Conservation (phyloP, 2,329 filamentous ascomycete species). For the Colletotrichum simmondsii region DNA sequence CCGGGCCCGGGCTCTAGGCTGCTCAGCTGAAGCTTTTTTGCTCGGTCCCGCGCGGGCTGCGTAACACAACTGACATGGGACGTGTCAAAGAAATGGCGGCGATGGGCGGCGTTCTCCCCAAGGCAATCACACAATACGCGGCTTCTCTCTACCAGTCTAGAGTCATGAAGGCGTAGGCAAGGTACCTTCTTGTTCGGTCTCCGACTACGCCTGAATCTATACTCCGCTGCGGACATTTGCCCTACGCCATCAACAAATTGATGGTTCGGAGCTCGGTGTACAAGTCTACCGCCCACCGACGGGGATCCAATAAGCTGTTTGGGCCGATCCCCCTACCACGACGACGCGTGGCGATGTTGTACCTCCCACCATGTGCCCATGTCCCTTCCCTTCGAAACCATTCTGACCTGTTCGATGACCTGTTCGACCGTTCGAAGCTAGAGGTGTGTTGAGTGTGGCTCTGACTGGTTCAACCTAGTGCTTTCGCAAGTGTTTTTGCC, state of each 20-base stretch:
- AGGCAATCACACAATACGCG: constrained; percentile 16
- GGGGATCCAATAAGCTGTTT: constrained; percentile 23
- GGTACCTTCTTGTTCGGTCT: constrained; percentile 3
- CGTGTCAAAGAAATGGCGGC: neutral
- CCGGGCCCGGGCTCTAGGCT: constrained; percentile 19
- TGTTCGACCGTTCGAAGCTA: constrained; percentile 17
- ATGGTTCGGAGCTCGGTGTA: constrained; percentile 18
- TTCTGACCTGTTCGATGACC: constrained; percentile 30
- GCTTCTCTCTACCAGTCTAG: neutral
- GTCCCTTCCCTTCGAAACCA: constrained; percentile 29
- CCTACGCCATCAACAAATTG: neutral
- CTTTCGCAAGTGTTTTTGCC: constrained; percentile 34
- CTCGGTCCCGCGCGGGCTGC: constrained; percentile 4
- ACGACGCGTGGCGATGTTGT: constrained; percentile 35
- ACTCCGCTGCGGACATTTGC: neutral
- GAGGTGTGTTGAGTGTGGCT: constrained; percentile 22
- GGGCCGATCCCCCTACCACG: constrained; percentile 14
- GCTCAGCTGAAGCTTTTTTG: neutral
- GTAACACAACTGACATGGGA: constrained; percentile 12
- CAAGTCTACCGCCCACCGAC: constrained; percentile 8
- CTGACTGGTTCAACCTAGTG: constrained; percentile 25
- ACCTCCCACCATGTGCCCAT: constrained; percentile 12
- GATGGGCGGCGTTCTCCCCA: neutral
- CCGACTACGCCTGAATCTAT: neutral
- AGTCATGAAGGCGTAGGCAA: neutral